These are phyloP conservation scores for Simplicillium aogashimaense DNA, from an alignment of 2,329 filamentous ascomycete genomes.

Conservation along the genomic window DNA sequence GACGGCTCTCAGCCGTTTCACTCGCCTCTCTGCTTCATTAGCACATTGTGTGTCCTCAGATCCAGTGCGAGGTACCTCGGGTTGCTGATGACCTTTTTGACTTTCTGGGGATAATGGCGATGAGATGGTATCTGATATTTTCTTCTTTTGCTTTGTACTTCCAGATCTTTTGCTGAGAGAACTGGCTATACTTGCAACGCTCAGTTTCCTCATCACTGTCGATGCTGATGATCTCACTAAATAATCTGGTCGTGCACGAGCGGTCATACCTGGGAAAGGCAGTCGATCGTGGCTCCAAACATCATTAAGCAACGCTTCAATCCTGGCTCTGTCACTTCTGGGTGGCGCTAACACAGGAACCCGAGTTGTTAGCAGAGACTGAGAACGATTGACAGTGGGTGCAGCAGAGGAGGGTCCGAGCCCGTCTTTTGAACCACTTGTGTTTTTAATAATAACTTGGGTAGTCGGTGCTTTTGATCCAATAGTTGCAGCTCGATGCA, in stretches of 20 bases:
- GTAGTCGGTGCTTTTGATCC: constrained; percentile 57
- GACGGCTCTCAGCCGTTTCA: no score
- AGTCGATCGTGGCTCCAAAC: constrained; percentile 77
- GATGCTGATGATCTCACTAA: constrained; percentile 71
- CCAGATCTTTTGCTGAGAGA: constrained; percentile 65
- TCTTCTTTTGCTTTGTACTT: constrained; percentile 28
- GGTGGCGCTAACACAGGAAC: constrained; percentile 65
- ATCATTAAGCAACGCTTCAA: constrained; percentile 66
- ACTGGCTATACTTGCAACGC: constrained; percentile 67
- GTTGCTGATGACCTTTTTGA: no score
- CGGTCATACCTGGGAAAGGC: constrained; percentile 74
- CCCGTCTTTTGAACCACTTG: constrained; percentile 54
- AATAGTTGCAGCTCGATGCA: constrained; percentile 68
- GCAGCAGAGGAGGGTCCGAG: constrained; percentile 28
- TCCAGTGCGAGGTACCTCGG: no score
- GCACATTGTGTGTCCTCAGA: no score
- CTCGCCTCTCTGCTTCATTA: no score
- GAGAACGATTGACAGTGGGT: constrained; percentile 62
- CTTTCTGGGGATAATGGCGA: no score
- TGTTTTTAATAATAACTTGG: constrained; percentile 82
- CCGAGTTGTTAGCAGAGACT: constrained; percentile 62
- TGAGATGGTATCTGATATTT: no score
- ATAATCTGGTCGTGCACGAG: constrained; percentile 55
- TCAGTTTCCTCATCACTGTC: constrained; percentile 80
- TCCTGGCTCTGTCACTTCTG: constrained; percentile 62